These are phyloP conservation scores for Neolentinus lepideus DNA, from an alignment of 1,284 basidiomycete species.

Conservation along the genomic window DNA sequence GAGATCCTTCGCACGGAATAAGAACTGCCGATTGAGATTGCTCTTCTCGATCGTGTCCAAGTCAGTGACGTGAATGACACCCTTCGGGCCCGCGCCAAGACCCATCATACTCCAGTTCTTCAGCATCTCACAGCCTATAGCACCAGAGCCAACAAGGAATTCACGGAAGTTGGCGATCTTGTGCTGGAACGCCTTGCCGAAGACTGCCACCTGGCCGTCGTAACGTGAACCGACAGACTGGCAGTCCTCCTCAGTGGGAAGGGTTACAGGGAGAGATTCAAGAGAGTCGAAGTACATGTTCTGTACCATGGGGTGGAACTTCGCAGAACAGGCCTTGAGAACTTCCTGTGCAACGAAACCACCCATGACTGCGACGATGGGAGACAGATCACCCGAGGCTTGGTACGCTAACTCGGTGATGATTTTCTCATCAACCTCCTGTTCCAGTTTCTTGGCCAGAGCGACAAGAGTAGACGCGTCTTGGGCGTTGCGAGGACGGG, in stretches of 20 bases:
- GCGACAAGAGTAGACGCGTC: constrained; percentile 74
- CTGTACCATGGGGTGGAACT: constrained; percentile 97
- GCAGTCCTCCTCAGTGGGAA: constrained; percentile 83
- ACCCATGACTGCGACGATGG: constrained; percentile 91
- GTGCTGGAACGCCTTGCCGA: constrained; percentile 89
- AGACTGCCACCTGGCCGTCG: constrained; percentile 94
- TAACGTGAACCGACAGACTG: constrained; percentile 83
- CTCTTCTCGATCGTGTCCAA: constrained; percentile 99
- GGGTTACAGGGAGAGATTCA: constrained; percentile 77
- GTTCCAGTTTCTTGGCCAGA: constrained; percentile 75
- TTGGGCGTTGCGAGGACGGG: constrained; percentile 76
- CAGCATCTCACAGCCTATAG: constrained; percentile 99
- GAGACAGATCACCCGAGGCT: constrained; percentile 88
- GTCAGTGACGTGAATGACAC: constrained; percentile 92
- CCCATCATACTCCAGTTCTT: constrained; percentile 99
- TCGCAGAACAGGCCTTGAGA: constrained; percentile 95
- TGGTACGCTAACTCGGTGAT: constrained; percentile 88
- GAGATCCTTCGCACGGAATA: constrained; percentile 95
- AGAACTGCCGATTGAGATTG: constrained; percentile 97
- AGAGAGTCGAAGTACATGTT: constrained; percentile 97
- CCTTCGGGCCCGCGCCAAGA: constrained; percentile 76
- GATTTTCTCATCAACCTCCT: constrained; percentile 76
- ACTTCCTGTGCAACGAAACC: constrained; percentile 99
- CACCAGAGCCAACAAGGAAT: constrained; percentile 97
- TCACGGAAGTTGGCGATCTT: constrained; percentile 90